Conservation (phyloP, 2,329 filamentous ascomycete species). For the Aureobasidium leucospermi region DNA sequence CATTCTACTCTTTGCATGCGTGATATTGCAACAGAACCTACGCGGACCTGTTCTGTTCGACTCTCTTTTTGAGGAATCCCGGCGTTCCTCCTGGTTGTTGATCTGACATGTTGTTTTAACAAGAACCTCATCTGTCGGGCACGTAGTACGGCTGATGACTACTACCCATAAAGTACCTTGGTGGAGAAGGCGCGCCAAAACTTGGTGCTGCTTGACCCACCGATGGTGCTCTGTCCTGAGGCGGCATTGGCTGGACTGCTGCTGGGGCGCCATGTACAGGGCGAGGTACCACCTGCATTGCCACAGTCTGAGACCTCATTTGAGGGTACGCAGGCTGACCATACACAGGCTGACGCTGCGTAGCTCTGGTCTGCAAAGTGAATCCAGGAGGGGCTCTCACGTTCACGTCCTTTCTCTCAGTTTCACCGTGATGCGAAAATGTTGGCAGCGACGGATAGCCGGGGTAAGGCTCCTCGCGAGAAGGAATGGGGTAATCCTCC, state of each 20-base stretch:
- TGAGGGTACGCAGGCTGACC: slow-evolving; percentile 12
- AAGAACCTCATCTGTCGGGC: not conserved
- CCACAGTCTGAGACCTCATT: slow-evolving; percentile 7
- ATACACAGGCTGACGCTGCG: slow-evolving; percentile 5
- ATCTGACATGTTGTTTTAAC: not conserved
- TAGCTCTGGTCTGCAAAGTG: not conserved
- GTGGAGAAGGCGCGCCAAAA: slow-evolving; percentile 13
- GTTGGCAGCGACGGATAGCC: not conserved
- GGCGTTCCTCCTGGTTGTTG: not conserved
- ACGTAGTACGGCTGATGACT: slow-evolving; percentile 1
- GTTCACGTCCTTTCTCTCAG: not conserved
- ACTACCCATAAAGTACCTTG: not conserved
- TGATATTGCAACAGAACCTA: too few relatives aligned
- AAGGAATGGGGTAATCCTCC: not conserved
- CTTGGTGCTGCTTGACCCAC: slow-evolving; percentile 22
- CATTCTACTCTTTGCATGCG: not conserved
- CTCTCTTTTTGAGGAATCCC: not conserved
- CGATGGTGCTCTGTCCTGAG: slow-evolving; percentile 27
- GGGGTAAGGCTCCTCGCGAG: not conserved
- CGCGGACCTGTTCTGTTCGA: not conserved
- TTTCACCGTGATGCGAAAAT: not conserved
- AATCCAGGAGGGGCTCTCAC: not conserved
- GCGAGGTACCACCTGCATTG: not conserved
- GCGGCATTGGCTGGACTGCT: slow-evolving; percentile 26
- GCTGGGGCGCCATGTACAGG: slow-evolving; percentile 29